A percentile compares a stretch with the other conserved stretches of the same genome.
Evolutionary conservation across 495 filamentous ascomycete species (phyloP).

Genomic region (Hypoxylon cercidicola): DNA sequence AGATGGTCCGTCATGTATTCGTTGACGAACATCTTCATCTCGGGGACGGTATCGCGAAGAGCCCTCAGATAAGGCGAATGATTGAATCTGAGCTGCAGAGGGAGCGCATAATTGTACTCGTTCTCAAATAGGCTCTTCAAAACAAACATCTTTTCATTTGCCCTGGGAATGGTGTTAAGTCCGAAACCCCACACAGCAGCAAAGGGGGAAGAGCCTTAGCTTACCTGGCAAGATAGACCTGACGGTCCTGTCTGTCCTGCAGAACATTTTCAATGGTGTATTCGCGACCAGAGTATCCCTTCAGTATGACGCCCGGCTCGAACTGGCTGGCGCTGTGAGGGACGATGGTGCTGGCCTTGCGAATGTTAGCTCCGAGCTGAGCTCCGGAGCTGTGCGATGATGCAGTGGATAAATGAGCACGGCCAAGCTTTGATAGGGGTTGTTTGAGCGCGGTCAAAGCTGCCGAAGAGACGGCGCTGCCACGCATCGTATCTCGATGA

Average conservation of each 20-base stretch:
- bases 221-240: slow-evolving; percentile 48
- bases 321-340: slow-evolving; percentile 30
- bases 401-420: slow-evolving; percentile 37
- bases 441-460: slow-evolving; percentile 42
- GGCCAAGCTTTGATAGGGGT: slow-evolving; percentile 37
- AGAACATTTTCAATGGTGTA: slow-evolving; percentile 53
- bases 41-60: slow-evolving; percentile 55
- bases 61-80: slow-evolving; percentile 52
- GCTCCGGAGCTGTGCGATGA: slow-evolving; percentile 31
- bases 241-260: slow-evolving; percentile 49
- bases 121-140: slow-evolving; percentile 54
- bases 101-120: slow-evolving; percentile 54
- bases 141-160: slow-evolving; percentile 53
- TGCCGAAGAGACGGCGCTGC: slow-evolving; percentile 39
- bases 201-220: slow-evolving; percentile 9
- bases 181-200: slow-evolving; percentile 28
- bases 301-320: slow-evolving; percentile 44
- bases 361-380: slow-evolving; percentile 37
- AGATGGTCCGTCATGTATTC: slow-evolving; percentile 58
- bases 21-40: slow-evolving; percentile 60
- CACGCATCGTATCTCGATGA: slow-evolving; percentile 41
- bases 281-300: slow-evolving; percentile 48
- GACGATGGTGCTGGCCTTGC: slow-evolving; percentile 39
- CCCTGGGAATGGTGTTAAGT: slow-evolving; percentile 38
- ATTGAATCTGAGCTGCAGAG: slow-evolving; percentile 52